These are phyloP conservation scores for Elongisporangium prolatum DNA, from an alignment of 352 stramenopile species.

Conservation along the genomic window DNA sequence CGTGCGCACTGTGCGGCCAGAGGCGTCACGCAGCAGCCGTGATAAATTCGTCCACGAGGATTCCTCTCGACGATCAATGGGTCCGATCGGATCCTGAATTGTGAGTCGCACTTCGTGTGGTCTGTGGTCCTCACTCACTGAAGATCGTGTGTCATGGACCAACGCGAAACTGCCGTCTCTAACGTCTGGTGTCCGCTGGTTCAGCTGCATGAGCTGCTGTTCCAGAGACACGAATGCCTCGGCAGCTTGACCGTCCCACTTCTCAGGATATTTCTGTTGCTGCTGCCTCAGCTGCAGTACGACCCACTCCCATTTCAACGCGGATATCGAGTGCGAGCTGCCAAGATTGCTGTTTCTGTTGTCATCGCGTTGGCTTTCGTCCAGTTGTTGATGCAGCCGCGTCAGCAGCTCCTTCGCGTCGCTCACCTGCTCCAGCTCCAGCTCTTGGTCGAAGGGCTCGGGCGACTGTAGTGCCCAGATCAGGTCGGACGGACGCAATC, in stretches of 20 bases:
- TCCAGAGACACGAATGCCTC: slow-evolving; percentile 25
- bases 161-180: not conserved
- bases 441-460: not conserved
- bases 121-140: not conserved
- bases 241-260: slow-evolving; percentile 17
- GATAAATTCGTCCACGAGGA: slow-evolving; percentile 27
- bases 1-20: slow-evolving; percentile 21
- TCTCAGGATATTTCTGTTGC: slow-evolving; percentile 15
- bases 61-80: slow-evolving; percentile 2
- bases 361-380: not conserved
- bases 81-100: not conserved
- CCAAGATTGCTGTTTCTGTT: not conserved
- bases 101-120: not conserved
- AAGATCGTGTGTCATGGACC: not conserved
- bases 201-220: not conserved
- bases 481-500: not conserved
- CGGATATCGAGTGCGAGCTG: not conserved
- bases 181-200: not conserved
- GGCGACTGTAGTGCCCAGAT: not conserved
- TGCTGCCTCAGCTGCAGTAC: slow-evolving; percentile 31
- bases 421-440: not conserved
- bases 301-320: slow-evolving; percentile 22
- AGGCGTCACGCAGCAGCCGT: slow-evolving; percentile 21
- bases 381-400: not conserved
- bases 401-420: not conserved